Conservation (phyloP, 1,284 basidiomycete genomes). For the Cryptococcus hybrid region DNA sequence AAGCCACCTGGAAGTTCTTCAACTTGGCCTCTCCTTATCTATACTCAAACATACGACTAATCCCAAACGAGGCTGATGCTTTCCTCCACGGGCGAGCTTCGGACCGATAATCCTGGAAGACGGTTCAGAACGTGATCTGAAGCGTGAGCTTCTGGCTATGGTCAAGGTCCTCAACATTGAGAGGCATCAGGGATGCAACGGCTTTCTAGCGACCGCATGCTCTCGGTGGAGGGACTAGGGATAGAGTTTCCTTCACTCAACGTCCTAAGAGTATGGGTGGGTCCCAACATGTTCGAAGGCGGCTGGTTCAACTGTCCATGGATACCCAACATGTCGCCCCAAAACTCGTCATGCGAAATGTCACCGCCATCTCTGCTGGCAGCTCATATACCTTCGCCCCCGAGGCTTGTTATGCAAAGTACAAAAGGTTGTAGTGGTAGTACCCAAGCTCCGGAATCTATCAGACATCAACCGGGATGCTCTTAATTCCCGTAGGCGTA, state of each 20-base stretch:
- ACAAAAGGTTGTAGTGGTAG: conserved; percentile 2
- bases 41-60: too few species aligned
- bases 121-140: not conserved
- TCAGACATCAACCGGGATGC: not conserved
- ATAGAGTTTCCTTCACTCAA: conserved; percentile 6
- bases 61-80: too few species aligned
- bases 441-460: conserved; percentile 1
- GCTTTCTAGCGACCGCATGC: conserved; percentile 4
- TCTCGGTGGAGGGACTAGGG: conserved; percentile 5
- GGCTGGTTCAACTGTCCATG: too few species aligned
- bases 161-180: conserved; percentile 1
- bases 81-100: not conserved
- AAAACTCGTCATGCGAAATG: too few species aligned
- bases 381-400: too few species aligned
- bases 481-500: not conserved
- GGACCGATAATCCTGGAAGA: conserved; percentile 4
- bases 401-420: not conserved
- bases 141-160: not conserved
- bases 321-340: too few species aligned
- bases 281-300: too few species aligned
- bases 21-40: too few species aligned
- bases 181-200: conserved; percentile 6
- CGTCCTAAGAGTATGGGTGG: too few species aligned
- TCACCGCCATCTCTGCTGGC: too few species aligned
- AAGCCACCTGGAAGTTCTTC: too few species aligned